Conservation (phyloP, 371 early-diverging fungal species). For the Mucor lusitanicus region DNA sequence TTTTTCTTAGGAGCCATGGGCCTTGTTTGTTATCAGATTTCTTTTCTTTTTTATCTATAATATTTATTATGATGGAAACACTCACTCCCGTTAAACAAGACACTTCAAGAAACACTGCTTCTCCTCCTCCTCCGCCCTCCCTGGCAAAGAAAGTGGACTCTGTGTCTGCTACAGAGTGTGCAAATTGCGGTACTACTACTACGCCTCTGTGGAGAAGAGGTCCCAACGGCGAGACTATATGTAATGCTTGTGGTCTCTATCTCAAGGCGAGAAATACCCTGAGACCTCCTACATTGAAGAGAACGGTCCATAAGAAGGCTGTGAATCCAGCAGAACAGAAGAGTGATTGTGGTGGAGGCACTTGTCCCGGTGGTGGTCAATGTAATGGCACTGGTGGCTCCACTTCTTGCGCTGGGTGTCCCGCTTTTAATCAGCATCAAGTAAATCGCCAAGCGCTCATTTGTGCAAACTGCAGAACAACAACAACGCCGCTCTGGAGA, state of each 20-base stretch:
- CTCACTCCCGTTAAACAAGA: background rate
- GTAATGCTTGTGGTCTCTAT: conserved; percentile 89
- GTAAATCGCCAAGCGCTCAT: conserved; percentile 53
- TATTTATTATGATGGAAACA: conserved; percentile 6
- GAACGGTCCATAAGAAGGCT: conserved; percentile 21
- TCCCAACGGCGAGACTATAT: conserved; percentile 75
- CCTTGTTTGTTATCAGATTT: conserved; percentile 6
- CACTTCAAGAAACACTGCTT: background rate
- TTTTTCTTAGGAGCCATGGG: background rate
- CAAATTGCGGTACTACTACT: conserved; percentile 82
- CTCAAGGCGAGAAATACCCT: conserved; percentile 40
- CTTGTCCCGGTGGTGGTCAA: conserved; percentile 77
- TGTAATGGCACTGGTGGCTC: conserved; percentile 77
- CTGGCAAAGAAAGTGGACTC: background rate
- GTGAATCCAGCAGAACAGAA: background rate
- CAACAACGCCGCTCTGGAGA: conserved; percentile 91
- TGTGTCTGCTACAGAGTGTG: conserved; percentile 57
- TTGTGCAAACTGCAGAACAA: conserved; percentile 82
- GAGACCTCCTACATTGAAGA: conserved; percentile 50
- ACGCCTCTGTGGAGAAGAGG: conserved; percentile 92
- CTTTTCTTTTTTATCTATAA: conserved; percentile 1
- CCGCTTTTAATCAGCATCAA: conserved; percentile 72
- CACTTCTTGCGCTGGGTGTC: conserved; percentile 71
- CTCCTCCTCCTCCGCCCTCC: background rate
- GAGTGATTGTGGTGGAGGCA: conserved; percentile 32